Conservation (phyloP, 805 yeast genomes). For the Kodamaea leandrae region DNA sequence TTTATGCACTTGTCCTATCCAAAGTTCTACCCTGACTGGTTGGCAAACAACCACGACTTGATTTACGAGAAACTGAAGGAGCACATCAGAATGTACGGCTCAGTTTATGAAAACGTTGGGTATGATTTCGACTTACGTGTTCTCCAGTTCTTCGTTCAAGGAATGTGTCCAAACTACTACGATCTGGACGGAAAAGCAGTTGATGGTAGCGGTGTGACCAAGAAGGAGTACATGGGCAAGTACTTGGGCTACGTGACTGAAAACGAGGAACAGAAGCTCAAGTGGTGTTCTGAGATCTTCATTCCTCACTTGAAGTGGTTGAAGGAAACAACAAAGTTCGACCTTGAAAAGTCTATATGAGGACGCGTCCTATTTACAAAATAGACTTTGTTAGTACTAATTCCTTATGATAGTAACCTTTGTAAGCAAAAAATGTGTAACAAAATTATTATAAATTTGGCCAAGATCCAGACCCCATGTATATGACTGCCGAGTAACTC, state of each 20-base stretch:
- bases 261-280: conserved; percentile 22
- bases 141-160: conserved; percentile 38
- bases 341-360: conserved; percentile 1
- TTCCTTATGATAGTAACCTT: too few species aligned
- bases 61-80: conserved; percentile 28
- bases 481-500: too few species aligned
- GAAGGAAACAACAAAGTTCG: conserved; percentile 34
- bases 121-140: conserved; percentile 44
- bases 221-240: conserved; percentile 33
- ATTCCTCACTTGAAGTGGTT: conserved; percentile 44
- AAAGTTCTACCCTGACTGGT: conserved; percentile 35
- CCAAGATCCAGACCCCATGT: too few species aligned
- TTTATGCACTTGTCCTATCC: conserved; percentile 66
- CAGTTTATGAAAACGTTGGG: conserved; percentile 34
- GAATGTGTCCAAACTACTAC: conserved; percentile 36
- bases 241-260: conserved; percentile 26
- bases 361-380: too few species aligned
- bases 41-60: conserved; percentile 35
- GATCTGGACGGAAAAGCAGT: conserved; percentile 23
- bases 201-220: conserved; percentile 22
- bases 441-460: too few species aligned
- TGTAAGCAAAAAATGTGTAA: too few species aligned
- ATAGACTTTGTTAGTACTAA: too few species aligned
- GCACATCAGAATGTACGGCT: conserved; percentile 42
- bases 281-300: conserved; percentile 35